phyloP scores from a whole-genome alignment of 2,329 filamentous ascomycete species.

The Aureobasidium uvarum region DNA sequence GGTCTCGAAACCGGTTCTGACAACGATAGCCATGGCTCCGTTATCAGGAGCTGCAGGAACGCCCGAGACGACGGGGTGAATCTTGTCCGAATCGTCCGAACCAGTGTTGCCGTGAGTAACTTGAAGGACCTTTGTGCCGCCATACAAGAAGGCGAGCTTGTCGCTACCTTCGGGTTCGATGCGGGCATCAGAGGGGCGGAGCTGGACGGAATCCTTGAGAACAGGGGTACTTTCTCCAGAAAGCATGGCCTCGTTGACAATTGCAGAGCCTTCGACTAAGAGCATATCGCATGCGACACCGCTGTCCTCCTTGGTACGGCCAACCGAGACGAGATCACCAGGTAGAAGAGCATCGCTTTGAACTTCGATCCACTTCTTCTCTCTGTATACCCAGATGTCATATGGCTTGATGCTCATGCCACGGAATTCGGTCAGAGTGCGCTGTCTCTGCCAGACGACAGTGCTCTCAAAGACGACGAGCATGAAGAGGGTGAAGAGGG shows the following conservation, averaged over 20 bases:
- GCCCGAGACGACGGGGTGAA: conserved; percentile 68
- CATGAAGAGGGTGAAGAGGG: conserved; percentile 98
- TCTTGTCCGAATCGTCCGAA: conserved; percentile 59
- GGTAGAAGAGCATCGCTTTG: conserved; percentile 89
- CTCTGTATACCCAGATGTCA: conserved; percentile 84
- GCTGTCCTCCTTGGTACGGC: conserved; percentile 92
- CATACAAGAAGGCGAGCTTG: conserved; percentile 95
- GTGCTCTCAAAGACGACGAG: conserved; percentile 96
- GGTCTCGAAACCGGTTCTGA: conserved; percentile 98
- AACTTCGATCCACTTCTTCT: conserved; percentile 83
- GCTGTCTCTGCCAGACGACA: conserved; percentile 97
- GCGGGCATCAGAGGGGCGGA: conserved; percentile 74
- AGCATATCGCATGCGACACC: conserved; percentile 98
- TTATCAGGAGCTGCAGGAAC: conserved; percentile 86
- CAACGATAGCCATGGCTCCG: conserved; percentile 87
- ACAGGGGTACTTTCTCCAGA: conserved; percentile 97
- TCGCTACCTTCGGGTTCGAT: conserved; percentile 90
- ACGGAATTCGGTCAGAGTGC: conserved; percentile 92
- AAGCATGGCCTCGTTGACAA: conserved; percentile 99
- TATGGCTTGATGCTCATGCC: conserved; percentile 99
- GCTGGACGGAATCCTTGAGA: conserved; percentile 90
- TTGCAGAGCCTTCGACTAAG: conserved; percentile 88
- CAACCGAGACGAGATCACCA: conserved; percentile 88
- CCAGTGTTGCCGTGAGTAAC: conserved; percentile 82
- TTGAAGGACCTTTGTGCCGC: conserved; percentile 95